These are phyloP conservation scores for Pleurotus cornucopiae DNA, from an alignment of 768 basidiomycete species.

Conservation along the genomic window DNA sequence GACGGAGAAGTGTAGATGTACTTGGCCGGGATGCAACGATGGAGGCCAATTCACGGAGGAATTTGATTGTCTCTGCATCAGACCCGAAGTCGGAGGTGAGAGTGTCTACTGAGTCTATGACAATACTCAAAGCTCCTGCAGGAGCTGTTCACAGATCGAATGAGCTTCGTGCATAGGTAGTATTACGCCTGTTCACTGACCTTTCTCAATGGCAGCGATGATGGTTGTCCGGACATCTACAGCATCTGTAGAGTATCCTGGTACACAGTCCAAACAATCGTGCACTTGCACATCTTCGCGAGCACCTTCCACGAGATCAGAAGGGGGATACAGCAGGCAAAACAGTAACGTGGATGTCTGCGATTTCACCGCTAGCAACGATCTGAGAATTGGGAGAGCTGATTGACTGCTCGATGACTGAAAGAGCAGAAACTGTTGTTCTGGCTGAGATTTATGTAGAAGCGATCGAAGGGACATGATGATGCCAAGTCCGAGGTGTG, in stretches of 20 bases:
- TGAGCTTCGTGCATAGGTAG: constrained; percentile 4
- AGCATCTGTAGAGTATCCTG: constrained; percentile 43
- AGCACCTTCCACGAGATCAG: constrained; percentile 28
- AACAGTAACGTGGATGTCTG: constrained; percentile 35
- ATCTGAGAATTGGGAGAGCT: constrained; percentile 47
- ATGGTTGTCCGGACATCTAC: constrained; percentile 32
- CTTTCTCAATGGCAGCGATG: constrained; percentile 35
- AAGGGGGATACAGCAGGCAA: constrained; percentile 52
- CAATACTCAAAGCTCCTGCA: constrained; percentile 48
- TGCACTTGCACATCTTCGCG: constrained; percentile 31
- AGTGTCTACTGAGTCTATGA: constrained; percentile 73
- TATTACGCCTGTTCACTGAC: constrained; percentile 18
- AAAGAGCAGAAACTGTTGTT: constrained; percentile 1
- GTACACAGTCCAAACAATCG: constrained; percentile 48
- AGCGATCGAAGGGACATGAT: constrained; percentile 2
- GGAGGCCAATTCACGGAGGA: constrained; percentile 43
- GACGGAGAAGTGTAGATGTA: constrained; percentile 25
- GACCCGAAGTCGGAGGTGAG: constrained; percentile 57
- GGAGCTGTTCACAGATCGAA: constrained; percentile 26
- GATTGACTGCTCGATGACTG: constrained; percentile 13
- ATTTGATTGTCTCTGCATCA: constrained; percentile 43
- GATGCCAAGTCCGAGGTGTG: too few species aligned
- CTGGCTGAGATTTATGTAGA: constrained; percentile 4
- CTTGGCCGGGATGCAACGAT: constrained; percentile 45
- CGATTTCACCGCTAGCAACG: constrained; percentile 29